Evolutionary conservation across 208 protist genomes (phyloP).

Genomic region (Trypanosoma vivax): DNA sequence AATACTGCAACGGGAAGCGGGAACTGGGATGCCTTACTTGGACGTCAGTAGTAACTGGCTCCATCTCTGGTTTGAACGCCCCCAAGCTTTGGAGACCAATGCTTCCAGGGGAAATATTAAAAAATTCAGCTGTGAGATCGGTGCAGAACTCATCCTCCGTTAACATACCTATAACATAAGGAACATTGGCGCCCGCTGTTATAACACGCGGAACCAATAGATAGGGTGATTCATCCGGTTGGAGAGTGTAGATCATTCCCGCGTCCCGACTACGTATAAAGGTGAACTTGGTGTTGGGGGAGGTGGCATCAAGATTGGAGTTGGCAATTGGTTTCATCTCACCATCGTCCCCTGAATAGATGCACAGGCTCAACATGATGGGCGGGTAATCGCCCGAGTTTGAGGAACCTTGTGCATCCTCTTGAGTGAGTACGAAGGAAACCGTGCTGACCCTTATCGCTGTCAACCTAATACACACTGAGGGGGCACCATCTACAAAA

Average conservation of each 20-base stretch:
- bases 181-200: background rate
- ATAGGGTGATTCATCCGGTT: slow-evolving; percentile 45
- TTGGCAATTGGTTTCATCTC: slow-evolving; percentile 15
- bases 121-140: slow-evolving; percentile 19
- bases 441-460: slow-evolving; percentile 24
- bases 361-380: slow-evolving; percentile 24
- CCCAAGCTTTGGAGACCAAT: slow-evolving; percentile 18
- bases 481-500: slow-evolving; percentile 32
- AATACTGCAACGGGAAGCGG: slow-evolving; percentile 14
- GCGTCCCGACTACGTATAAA: slow-evolving; percentile 38
- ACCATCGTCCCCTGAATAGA: background rate
- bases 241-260: slow-evolving; percentile 36
- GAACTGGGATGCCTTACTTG: slow-evolving; percentile 9
- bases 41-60: slow-evolving; percentile 12
- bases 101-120: slow-evolving; percentile 8
- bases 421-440: slow-evolving; percentile 20
- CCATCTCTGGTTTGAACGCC: slow-evolving; percentile 20
- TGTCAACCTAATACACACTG: slow-evolving; percentile 33
- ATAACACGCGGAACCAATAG: slow-evolving; percentile 53
- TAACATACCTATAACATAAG: slow-evolving; percentile 23
- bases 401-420: slow-evolving; percentile 12
- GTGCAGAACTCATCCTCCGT: slow-evolving; percentile 5
- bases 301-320: slow-evolving; percentile 28
- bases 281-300: slow-evolving; percentile 29
- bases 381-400: slow-evolving; percentile 17